Percentiles rank a stretch among this genome's conserved stretches.
phyloP scores from a whole-genome alignment of 164 flowering plant species.

The Echeveria elegans region DNA sequence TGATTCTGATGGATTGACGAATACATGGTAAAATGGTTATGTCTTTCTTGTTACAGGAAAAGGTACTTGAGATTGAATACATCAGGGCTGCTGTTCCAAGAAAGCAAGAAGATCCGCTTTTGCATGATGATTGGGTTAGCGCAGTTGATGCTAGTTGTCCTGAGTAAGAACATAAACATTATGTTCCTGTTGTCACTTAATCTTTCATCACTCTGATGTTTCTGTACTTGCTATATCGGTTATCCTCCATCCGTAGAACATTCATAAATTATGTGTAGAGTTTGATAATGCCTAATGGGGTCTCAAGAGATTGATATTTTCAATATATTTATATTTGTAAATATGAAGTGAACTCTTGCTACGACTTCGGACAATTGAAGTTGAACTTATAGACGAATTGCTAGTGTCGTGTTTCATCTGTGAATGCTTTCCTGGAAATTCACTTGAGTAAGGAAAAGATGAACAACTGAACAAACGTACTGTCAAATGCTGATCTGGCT shows the following conservation, averaged over 20 bases:
- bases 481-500: too few species aligned
- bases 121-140: constrained; percentile 97
- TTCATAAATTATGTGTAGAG: too few species aligned
- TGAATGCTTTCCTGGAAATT: not conserved
- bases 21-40: not conserved
- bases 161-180: constrained; percentile 33
- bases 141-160: constrained; percentile 81
- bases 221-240: not conserved
- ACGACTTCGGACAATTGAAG: too few species aligned
- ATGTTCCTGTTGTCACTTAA: not conserved
- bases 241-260: not conserved
- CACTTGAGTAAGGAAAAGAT: not conserved
- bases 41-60: constrained; percentile 47
- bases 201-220: not conserved
- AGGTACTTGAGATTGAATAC: constrained; percentile 80
- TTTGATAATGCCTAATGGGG: too few species aligned
- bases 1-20: not conserved
- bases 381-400: not conserved
- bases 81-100: constrained; percentile 71
- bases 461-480: not conserved
- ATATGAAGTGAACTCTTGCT: not conserved
- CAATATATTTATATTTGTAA: too few species aligned
- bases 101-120: constrained; percentile 67
- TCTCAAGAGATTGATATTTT: too few species aligned
- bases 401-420: not conserved